phyloP scores from a whole-genome alignment of 495 filamentous ascomycete species.

The Aspergillus affinis region DNA sequence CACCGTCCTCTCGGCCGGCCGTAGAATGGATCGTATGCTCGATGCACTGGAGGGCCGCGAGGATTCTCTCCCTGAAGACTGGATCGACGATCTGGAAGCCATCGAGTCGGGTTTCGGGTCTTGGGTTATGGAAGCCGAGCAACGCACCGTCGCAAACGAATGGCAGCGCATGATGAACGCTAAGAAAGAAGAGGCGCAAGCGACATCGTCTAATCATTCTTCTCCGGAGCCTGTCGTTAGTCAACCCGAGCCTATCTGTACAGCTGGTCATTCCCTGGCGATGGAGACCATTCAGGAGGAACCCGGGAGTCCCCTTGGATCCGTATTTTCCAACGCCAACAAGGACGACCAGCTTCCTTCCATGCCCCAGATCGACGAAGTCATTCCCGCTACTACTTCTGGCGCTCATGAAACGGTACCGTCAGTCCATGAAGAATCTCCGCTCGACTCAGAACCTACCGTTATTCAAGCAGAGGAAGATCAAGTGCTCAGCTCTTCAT shows the following conservation, averaged over 20 bases:
- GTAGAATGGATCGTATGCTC: conserved; percentile 75
- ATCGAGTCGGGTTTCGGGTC: conserved; percentile 77
- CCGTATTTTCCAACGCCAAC: neutral
- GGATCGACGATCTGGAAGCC: conserved; percentile 81
- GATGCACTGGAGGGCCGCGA: conserved; percentile 78
- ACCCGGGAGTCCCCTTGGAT: conserved; percentile 11
- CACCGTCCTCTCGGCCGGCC: conserved; percentile 69
- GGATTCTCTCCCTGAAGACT: conserved; percentile 80
- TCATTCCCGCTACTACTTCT: neutral
- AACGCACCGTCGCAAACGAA: conserved; percentile 45
- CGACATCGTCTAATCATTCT: conserved; percentile 1
- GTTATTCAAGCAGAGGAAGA: neutral
- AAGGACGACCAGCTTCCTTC: neutral
- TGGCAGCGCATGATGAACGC: conserved; percentile 29
- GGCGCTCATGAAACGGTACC: neutral
- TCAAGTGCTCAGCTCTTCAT: neutral
- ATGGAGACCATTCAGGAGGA: conserved; percentile 35
- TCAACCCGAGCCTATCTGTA: conserved; percentile 4
- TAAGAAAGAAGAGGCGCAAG: conserved; percentile 7
- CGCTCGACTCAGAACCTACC: neutral
- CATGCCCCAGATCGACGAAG: neutral
- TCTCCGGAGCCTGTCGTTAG: conserved; percentile 1
- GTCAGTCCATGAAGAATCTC: neutral
- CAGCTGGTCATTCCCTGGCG: conserved; percentile 8
- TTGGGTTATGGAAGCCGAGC: conserved; percentile 65